A percentile compares a stretch with the other conserved stretches of the same genome.
These are phyloP conservation scores for Verbena officinalis DNA, from an alignment of 257 asterid species.

Conservation along the genomic window DNA sequence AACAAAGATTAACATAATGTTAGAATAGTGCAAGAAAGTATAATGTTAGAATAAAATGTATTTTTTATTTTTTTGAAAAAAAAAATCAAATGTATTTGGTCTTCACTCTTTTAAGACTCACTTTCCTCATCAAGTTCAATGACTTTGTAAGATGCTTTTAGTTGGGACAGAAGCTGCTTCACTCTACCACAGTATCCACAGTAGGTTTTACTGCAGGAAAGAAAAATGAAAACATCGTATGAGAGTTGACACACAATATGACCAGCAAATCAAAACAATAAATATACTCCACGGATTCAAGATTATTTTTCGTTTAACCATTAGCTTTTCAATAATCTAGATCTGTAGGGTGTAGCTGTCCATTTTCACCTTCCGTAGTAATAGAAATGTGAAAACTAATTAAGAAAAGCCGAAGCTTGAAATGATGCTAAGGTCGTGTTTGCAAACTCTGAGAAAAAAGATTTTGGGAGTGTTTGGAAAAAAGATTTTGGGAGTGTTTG, in stretches of 20 bases:
- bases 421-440: no score
- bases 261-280: background rate
- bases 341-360: no score
- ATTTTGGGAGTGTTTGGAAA: no score
- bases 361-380: no score
- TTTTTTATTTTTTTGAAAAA: no score
- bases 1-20: background rate
- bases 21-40: background rate
- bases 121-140: constrained; percentile 79
- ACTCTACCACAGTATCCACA: constrained; percentile 71
- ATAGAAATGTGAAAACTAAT: no score
- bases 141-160: constrained; percentile 57
- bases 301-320: background rate
- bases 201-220: constrained; percentile 61
- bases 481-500: no score
- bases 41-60: background rate
- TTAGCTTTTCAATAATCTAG: no score
- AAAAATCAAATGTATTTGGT: background rate
- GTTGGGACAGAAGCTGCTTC: constrained; percentile 66
- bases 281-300: background rate
- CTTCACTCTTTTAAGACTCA: constrained; percentile 36
- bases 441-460: no score
- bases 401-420: no score
- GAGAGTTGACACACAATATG: no score
- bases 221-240: background rate